Percentiles rank a stretch among this genome's conserved stretches.
Conservation (phyloP, 371 early-diverging fungal species). For the Cladochytrium tenue region DNA sequence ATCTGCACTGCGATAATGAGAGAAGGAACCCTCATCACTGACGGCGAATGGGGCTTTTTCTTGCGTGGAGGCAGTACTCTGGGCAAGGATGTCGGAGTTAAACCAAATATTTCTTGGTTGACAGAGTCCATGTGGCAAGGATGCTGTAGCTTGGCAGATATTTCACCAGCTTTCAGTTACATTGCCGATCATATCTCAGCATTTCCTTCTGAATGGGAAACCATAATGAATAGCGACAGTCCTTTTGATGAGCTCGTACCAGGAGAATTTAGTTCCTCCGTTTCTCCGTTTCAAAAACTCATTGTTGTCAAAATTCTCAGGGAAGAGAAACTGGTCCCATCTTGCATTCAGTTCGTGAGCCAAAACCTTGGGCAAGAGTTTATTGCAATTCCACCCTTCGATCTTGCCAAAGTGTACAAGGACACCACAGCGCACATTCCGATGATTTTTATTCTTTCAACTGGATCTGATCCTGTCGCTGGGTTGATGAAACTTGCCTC, state of each 20-base stretch:
- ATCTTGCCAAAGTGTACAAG: conserved; percentile 51
- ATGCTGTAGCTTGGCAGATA: conserved; percentile 36
- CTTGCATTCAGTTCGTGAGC: conserved; percentile 49
- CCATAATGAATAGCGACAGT: conserved; percentile 45
- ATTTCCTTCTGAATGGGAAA: conserved; percentile 53
- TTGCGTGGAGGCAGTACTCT: conserved; percentile 45
- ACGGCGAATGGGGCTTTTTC: conserved; percentile 56
- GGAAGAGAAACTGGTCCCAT: conserved; percentile 55
- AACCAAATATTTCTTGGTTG: conserved; percentile 45
- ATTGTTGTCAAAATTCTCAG: conserved; percentile 55
- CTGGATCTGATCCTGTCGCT: conserved; percentile 56
- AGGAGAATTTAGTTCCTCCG: conserved; percentile 27
- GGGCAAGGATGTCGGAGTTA: conserved; percentile 33
- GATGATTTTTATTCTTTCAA: conserved; percentile 57
- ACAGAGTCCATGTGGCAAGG: conserved; percentile 50
- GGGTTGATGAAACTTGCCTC: conserved; percentile 53
- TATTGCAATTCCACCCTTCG: conserved; percentile 59
- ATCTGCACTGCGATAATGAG: conserved; percentile 55
- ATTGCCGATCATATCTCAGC: conserved; percentile 45
- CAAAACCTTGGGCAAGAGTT: conserved; percentile 48
- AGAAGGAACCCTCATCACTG: conserved; percentile 37
- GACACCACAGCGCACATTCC: conserved; percentile 48
- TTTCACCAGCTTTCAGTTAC: conserved; percentile 40
- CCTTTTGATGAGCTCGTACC: conserved; percentile 47
- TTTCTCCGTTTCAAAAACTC: conserved; percentile 47